Percentiles rank a stretch among this genome's conserved stretches.
These are phyloP conservation scores for Neofusicoccum parvum DNA, from an alignment of 2,329 filamentous ascomycete genomes.

Conservation along the genomic window DNA sequence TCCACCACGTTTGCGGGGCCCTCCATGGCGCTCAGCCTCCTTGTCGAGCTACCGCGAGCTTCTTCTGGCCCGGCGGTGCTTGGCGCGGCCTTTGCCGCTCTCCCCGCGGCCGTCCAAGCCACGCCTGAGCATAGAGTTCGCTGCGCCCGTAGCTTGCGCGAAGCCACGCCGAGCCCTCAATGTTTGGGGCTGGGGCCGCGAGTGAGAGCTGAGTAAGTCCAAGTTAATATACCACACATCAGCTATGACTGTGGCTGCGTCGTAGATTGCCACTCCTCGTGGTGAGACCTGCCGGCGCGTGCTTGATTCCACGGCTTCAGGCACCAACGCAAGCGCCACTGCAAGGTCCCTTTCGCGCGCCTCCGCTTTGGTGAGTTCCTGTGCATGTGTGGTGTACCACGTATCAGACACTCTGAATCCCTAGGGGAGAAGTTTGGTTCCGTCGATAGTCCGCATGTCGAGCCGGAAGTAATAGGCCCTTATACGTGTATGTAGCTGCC, in stretches of 20 bases:
- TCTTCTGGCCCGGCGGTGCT: conserved; percentile 4
- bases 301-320: conserved; percentile 1
- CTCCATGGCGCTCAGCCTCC: conserved; percentile 6
- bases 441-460: background rate
- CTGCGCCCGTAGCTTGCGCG: background rate
- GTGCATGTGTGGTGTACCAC: background rate
- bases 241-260: background rate
- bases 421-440: background rate
- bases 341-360: background rate
- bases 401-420: background rate
- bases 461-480: background rate
- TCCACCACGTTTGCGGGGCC: background rate
- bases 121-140: background rate
- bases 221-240: background rate
- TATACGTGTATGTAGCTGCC: background rate
- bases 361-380: background rate
- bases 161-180: background rate
- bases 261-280: no score
- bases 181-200: background rate
- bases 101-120: background rate
- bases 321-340: background rate
- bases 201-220: background rate
- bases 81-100: conserved; percentile 3
- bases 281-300: conserved; percentile 8
- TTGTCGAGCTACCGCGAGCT: conserved; percentile 11